Evolutionary conservation across 1,284 basidiomycete species (phyloP), one percentile per base, ranked within the genome.

Genomic region (Phlebopus sp.): DNA sequence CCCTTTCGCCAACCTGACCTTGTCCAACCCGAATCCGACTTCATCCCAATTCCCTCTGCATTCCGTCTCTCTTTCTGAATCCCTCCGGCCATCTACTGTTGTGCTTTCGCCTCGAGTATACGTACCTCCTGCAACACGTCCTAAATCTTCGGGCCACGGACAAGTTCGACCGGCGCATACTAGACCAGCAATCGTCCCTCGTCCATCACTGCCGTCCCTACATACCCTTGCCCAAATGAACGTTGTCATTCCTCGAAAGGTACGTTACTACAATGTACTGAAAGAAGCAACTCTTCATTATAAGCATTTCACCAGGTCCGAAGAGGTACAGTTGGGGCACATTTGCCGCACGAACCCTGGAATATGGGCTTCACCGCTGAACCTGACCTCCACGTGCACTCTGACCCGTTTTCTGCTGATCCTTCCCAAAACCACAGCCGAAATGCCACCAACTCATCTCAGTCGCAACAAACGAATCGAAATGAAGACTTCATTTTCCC

Each of bases 161-260:
- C 72, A 74, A 49, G 60, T 63, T 15, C 72, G 74, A 25, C 78
- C 83, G 13, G 84, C 83, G 0, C 63, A 78, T 55, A 77, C 78
- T 43, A 74, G 73, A 41, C 83, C 80, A 19, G 82, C 83, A 0
- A 82, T 85, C 52, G 55, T 66, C 5, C 52, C 75, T 4, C 77
- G 80, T 15, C 84, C 85, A 15, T 85, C 84, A 8, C 59, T 87
- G n/a, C 85, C 84, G 0, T 82, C 83, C 0, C 63, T 87, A 17
- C 66, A 77, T 56, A 74, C 76, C 1, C 75, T 87, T 18, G 73
- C 82, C 5, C 70, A 74, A 43, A 77, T 78, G 68, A 77, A 79
- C 55, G 61, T 81, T 15, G 69, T 74, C 8, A 55, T 77, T 18
- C 71, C 76, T 5, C 77, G 72, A 54, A 85, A 82, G 77, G 84